Percentiles rank a stretch among this genome's conserved stretches.
Conservation (phyloP, 495 filamentous ascomycete species). For the Aspergillus diversus region DNA sequence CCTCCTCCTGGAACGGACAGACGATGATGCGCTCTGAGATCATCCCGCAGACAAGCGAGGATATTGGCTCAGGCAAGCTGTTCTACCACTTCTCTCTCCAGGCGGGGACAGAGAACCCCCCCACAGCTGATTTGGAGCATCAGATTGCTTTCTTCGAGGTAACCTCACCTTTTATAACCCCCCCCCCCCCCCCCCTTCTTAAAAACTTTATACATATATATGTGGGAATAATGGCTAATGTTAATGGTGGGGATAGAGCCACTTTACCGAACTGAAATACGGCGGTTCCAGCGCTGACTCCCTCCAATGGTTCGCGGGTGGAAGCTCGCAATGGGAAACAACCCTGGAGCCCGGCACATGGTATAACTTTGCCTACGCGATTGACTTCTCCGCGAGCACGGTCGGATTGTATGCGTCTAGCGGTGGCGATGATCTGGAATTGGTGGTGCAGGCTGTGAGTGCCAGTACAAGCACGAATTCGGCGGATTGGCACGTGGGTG, state of each 20-base stretch:
- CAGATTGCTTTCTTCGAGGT: conserved; percentile 72
- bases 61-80: conserved; percentile 63
- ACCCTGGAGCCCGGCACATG: conserved; percentile 60
- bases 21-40: conserved; percentile 64
- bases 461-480: conserved; percentile 67
- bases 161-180: background rate
- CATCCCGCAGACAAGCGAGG: conserved; percentile 68
- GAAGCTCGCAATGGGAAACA: conserved; percentile 55
- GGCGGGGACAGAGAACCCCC: conserved; percentile 60
- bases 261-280: conserved; percentile 78
- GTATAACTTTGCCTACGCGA: conserved; percentile 73
- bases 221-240: background rate
- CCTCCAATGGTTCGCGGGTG: conserved; percentile 57
- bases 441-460: conserved; percentile 59
- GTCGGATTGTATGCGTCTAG: conserved; percentile 74
- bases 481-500: conserved; percentile 74
- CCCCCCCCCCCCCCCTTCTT: background rate
- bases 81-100: conserved; percentile 75
- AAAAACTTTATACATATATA: background rate
- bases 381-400: conserved; percentile 61
- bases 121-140: conserved; percentile 65
- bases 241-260: conserved; percentile 48
- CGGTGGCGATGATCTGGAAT: conserved; percentile 57
- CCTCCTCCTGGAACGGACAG: conserved; percentile 64
- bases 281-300: conserved; percentile 61